These are phyloP conservation scores for Pleurotus tuoliensis DNA, from an alignment of 768 basidiomycete genomes.

Conservation along the genomic window DNA sequence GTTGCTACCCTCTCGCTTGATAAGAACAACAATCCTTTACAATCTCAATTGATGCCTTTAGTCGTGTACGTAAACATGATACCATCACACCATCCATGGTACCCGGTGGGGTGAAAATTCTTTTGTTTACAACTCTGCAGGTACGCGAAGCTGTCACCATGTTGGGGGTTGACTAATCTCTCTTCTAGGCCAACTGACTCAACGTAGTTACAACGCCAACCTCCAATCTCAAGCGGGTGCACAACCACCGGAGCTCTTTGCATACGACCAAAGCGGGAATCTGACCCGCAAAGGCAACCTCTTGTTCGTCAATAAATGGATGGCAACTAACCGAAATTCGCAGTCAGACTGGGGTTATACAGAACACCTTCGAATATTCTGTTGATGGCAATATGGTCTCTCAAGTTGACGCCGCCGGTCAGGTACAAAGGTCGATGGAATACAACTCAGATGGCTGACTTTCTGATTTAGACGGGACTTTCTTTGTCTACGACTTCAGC, in stretches of 20 bases:
- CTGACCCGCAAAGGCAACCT: conserved; percentile 5
- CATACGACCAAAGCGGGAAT: conserved; percentile 10
- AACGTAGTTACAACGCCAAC: not conserved
- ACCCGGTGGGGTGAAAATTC: conserved; percentile 1
- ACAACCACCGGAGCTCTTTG: not conserved
- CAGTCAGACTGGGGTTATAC: not conserved
- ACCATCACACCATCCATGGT: not conserved
- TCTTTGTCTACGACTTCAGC: conserved; percentile 9
- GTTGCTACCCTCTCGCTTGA: not conserved
- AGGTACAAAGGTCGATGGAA: not conserved
- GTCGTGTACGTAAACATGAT: not conserved
- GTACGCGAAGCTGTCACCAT: not conserved
- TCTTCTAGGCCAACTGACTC: not conserved
- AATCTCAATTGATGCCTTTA: conserved; percentile 4
- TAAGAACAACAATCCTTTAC: not conserved
- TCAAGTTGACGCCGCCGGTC: not conserved
- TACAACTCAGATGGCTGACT: not conserved
- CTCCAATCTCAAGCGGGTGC: not conserved
- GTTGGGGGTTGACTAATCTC: not conserved
- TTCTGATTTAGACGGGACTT: not conserved
- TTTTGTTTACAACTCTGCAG: conserved; percentile 2
- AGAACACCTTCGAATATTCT: conserved; percentile 2
- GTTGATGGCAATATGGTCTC: conserved; percentile 1
- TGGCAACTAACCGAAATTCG: conserved; percentile 11
- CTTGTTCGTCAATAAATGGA: conserved; percentile 7